Conservation (phyloP, 768 basidiomycete species). For the Rhodotorula babjevae region DNA sequence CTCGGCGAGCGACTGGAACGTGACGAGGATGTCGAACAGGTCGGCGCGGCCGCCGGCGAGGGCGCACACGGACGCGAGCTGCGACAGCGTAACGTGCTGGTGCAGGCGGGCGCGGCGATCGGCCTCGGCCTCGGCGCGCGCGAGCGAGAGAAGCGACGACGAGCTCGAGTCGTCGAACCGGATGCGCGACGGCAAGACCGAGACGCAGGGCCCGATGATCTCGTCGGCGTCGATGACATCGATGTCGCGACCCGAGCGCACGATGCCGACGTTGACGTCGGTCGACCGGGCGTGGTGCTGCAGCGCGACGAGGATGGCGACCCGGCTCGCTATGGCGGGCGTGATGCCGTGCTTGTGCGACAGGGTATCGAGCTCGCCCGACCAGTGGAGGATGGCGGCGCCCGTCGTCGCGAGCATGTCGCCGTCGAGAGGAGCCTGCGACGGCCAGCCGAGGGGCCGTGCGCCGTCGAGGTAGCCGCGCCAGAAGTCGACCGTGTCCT, state of each 20-base stretch:
- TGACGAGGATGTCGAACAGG: conserved; percentile 38
- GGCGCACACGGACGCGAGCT: conserved; percentile 16
- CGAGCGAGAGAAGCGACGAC: conserved; percentile 14
- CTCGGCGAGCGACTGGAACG: conserved; percentile 36
- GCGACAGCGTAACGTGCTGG: conserved; percentile 33
- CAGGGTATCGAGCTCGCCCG: conserved; percentile 18
- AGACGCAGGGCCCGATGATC: conserved; percentile 38
- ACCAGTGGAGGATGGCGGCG: conserved; percentile 18
- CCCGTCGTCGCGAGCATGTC: conserved; percentile 34
- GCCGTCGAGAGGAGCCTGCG: conserved; percentile 11
- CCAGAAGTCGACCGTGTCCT: conserved; percentile 28
- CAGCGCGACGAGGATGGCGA: conserved; percentile 36
- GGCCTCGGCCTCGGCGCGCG: conserved; percentile 15
- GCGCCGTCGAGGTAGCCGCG: conserved; percentile 21
- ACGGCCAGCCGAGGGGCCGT: conserved; percentile 24
- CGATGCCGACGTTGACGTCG: conserved; percentile 32
- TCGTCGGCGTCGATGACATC: conserved; percentile 33
- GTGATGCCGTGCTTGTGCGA: conserved; percentile 29
- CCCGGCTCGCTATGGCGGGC: conserved; percentile 34
- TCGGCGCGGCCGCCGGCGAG: conserved; percentile 14
- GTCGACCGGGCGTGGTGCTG: conserved; percentile 1
- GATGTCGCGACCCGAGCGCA: conserved; percentile 35
- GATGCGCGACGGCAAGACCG: conserved; percentile 35
- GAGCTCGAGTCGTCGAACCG: conserved; percentile 2
- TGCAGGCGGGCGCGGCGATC: conserved; percentile 32